A percentile compares a stretch with the other conserved stretches of the same genome.
phyloP scores from a whole-genome alignment of 306 rosid species.

The Glycine tomentella region DNA sequence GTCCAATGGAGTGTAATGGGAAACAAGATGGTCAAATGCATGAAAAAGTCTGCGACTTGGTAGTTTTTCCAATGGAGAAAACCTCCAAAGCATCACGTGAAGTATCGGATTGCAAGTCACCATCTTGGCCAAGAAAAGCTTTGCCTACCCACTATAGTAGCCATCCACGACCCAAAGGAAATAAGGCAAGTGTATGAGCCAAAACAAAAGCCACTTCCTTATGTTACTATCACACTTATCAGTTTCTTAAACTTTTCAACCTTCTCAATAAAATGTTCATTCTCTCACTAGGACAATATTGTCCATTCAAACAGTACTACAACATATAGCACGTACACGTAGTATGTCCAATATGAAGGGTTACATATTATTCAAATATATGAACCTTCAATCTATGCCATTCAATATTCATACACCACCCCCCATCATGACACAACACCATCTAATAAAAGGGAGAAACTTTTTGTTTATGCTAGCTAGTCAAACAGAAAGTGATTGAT shows the following conservation, averaged over 20 bases:
- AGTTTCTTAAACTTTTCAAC: slow-evolving; percentile 45
- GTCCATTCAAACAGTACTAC: slow-evolving; percentile 29
- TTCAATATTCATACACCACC: too few relatives aligned
- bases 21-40: slow-evolving; percentile 54
- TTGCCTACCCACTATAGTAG: slow-evolving; percentile 48
- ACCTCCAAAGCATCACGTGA: slow-evolving; percentile 68
- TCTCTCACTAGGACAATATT: slow-evolving; percentile 36
- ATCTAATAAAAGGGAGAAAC: slow-evolving; percentile 49
- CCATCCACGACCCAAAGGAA: slow-evolving; percentile 50
- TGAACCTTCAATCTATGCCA: too few relatives aligned
- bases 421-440: slow-evolving; percentile 46
- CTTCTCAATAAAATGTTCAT: slow-evolving; percentile 38
- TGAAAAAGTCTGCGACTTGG: slow-evolving; percentile 26
- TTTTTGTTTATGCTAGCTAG: slow-evolving; percentile 58
- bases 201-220: slow-evolving; percentile 42
- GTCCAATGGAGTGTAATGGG: slow-evolving; percentile 31
- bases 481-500: slow-evolving; percentile 66
- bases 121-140: slow-evolving; percentile 61
- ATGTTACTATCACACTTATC: slow-evolving; percentile 43
- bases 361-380: not conserved
- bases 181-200: slow-evolving; percentile 33
- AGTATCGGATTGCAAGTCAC: slow-evolving; percentile 62
- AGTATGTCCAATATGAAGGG: slow-evolving; percentile 48
- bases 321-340: slow-evolving; percentile 42
- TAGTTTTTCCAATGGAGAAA: slow-evolving; percentile 48